These are phyloP conservation scores for Scheffersomyces stambukii DNA, from an alignment of 1,139 yeast species.

Conservation along the genomic window DNA sequence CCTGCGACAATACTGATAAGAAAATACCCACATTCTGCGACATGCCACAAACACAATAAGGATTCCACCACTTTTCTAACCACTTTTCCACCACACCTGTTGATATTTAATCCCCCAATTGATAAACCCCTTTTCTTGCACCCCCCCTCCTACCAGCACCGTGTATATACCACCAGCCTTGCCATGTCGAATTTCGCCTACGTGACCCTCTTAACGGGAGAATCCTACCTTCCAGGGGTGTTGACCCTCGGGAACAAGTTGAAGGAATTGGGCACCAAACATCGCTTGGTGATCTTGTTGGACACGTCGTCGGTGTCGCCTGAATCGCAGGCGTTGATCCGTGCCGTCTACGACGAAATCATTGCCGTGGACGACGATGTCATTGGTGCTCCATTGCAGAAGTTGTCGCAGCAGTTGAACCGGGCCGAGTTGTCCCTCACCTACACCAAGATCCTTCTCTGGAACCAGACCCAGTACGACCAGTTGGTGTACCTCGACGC, in stretches of 20 bases:
- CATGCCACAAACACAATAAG: too few species aligned
- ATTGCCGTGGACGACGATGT: slow-evolving; percentile 20
- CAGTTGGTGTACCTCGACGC: slow-evolving; percentile 26
- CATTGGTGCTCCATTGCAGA: slow-evolving; percentile 17
- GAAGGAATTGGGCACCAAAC: slow-evolving; percentile 16
- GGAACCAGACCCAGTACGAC: slow-evolving; percentile 23
- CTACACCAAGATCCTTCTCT: slow-evolving; percentile 24
- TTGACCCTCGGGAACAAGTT: slow-evolving; percentile 23
- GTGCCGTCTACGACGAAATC: slow-evolving; percentile 20
- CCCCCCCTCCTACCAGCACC: too few species aligned
- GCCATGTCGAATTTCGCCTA: slow-evolving; percentile 19
- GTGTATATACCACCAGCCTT: background rate
- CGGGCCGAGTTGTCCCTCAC: slow-evolving; percentile 26
- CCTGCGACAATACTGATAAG: too few species aligned
- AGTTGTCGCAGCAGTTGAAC: slow-evolving; percentile 18
- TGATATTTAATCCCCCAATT: too few species aligned
- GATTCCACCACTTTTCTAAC: too few species aligned
- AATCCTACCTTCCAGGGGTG: slow-evolving; percentile 29
- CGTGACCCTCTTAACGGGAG: slow-evolving; percentile 26
- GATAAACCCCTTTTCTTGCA: too few species aligned
- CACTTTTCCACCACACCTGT: too few species aligned
- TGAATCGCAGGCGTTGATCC: slow-evolving; percentile 16
- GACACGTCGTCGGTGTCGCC: slow-evolving; percentile 15
- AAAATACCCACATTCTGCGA: too few species aligned
- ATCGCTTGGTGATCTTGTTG: slow-evolving; percentile 20